phyloP scores from a whole-genome alignment of 768 basidiomycete genomes.

The Kwoniella sp. region DNA sequence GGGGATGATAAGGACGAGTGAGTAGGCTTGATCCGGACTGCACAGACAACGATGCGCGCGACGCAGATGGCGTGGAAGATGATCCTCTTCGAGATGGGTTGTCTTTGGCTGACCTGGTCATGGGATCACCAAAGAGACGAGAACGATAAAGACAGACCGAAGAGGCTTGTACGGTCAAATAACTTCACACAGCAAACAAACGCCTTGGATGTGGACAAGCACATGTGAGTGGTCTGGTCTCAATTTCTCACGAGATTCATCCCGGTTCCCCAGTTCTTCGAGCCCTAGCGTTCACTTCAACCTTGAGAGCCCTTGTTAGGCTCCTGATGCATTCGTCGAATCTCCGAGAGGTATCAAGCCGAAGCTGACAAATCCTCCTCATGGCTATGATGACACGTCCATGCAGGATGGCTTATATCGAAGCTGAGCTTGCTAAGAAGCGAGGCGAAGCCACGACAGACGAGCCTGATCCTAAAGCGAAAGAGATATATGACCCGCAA shows the following conservation, averaged over 20 bases:
- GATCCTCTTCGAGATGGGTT: too few relatives aligned
- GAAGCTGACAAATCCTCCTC: not conserved
- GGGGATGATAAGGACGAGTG: slow-evolving; percentile 64
- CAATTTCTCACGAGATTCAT: too few relatives aligned
- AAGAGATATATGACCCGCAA: slow-evolving; percentile 65
- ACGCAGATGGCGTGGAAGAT: not conserved
- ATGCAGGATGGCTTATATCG: slow-evolving; percentile 96
- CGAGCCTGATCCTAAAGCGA: slow-evolving; percentile 55
- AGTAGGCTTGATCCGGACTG: slow-evolving; percentile 50
- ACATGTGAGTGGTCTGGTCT: slow-evolving; percentile 82
- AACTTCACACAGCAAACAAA: slow-evolving; percentile 99
- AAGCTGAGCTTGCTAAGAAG: slow-evolving; percentile 81
- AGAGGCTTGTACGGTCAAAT: slow-evolving; percentile 75
- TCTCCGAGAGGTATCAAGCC: not conserved
- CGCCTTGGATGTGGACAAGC: slow-evolving; percentile 93
- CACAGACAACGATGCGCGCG: too few relatives aligned
- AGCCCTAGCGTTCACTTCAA: too few relatives aligned
- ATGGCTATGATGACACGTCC: not conserved
- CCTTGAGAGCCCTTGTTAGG: too few relatives aligned
- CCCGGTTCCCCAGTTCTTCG: not conserved
- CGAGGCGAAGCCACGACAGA: slow-evolving; percentile 61
- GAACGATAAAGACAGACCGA: slow-evolving; percentile 70
- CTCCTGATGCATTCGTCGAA: not conserved
- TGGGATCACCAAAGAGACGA: slow-evolving; percentile 37
- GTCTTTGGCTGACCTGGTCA: not conserved